phyloP scores from a whole-genome alignment of 169 alveolate species.

The Plasmodium cynomolgi region DNA sequence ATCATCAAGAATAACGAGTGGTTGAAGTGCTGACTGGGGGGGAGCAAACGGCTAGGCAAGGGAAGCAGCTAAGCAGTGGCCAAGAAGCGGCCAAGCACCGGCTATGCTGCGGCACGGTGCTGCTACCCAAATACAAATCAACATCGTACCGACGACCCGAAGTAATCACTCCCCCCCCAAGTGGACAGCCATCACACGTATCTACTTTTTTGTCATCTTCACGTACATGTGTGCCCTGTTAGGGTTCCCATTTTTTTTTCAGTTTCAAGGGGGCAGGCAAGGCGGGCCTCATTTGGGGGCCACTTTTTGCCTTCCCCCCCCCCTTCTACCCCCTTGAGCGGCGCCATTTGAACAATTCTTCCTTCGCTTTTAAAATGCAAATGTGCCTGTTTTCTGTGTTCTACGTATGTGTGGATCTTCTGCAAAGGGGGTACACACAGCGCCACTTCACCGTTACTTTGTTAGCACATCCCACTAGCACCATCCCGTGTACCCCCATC shows the following conservation, averaged over 20 bases:
- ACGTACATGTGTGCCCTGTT: neutral
- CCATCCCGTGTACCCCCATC: neutral
- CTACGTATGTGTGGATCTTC: neutral
- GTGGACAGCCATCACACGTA: neutral
- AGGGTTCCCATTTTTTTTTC: neutral
- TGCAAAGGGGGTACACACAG: neutral
- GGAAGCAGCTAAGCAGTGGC: neutral
- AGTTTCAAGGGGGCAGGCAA: neutral
- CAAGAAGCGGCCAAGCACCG: too few species aligned
- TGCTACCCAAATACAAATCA: neutral
- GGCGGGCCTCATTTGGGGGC: neutral
- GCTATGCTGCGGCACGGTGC: neutral
- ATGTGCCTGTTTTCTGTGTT: neutral
- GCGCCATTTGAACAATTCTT: neutral
- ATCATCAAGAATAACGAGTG: slow-evolving; percentile 88
- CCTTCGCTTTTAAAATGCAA: neutral
- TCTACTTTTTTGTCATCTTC: neutral
- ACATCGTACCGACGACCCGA: neutral
- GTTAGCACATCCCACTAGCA: too few species aligned
- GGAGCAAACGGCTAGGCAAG: neutral
- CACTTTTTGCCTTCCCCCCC: neutral
- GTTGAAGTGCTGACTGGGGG: slow-evolving; percentile 77
- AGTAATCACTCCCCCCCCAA: neutral
- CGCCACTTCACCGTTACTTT: neutral
- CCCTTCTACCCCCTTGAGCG: neutral